Conservation (phyloP, 306 rosid species). For the Lathyrus tuberosus region DNA sequence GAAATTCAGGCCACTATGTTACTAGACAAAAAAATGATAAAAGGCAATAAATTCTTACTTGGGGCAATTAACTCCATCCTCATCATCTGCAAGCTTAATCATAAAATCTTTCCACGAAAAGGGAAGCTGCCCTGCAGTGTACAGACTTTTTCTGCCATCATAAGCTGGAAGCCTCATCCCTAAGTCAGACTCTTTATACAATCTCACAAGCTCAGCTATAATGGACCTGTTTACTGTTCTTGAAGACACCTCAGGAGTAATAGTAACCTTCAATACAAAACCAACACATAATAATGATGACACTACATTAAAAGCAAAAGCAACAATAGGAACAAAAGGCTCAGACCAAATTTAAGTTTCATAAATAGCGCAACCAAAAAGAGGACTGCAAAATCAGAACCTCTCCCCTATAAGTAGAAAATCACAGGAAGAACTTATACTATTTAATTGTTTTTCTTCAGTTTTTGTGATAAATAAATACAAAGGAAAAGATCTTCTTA, state of each 20-base stretch:
- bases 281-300: conserved; percentile 40
- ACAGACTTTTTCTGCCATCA: conserved; percentile 95
- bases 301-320: conserved; percentile 48
- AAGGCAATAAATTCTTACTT: conserved; percentile 56
- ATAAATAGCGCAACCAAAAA: conserved; percentile 59
- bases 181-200: conserved; percentile 79
- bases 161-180: conserved; percentile 97
- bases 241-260: conserved; percentile 90
- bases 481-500: conserved; percentile 56
- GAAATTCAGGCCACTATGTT: too few species aligned
- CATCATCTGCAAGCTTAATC: conserved; percentile 75
- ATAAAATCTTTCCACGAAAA: conserved; percentile 86
- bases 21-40: too few species aligned
- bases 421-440: conserved; percentile 48
- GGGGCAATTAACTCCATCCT: conserved; percentile 65
- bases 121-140: conserved; percentile 97
- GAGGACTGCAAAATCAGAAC: conserved; percentile 50
- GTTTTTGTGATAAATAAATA: conserved; percentile 1
- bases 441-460: conserved; percentile 21
- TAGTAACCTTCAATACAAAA: conserved; percentile 69
- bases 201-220: conserved; percentile 87
- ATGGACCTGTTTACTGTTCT: conserved; percentile 86
- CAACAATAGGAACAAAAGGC: conserved; percentile 60
- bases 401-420: conserved; percentile 47
- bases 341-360: conserved; percentile 43